phyloP scores from a whole-genome alignment of 495 filamentous ascomycete species.

The Penicillium nucicola region DNA sequence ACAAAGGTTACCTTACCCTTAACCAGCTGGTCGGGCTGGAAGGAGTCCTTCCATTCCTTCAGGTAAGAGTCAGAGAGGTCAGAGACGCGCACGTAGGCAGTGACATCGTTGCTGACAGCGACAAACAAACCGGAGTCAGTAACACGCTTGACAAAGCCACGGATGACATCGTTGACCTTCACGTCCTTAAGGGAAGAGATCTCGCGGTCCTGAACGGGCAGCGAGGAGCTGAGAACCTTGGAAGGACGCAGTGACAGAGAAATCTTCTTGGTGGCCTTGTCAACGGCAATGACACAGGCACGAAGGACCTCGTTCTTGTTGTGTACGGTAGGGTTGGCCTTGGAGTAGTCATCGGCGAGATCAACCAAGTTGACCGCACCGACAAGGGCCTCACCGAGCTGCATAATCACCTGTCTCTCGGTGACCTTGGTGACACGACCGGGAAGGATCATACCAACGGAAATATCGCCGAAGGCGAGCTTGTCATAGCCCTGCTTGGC shows the following conservation, averaged over 20 bases:
- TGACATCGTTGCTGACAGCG: slow-evolving; percentile 71
- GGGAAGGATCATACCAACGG: slow-evolving; percentile 73
- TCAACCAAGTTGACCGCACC: slow-evolving; percentile 75
- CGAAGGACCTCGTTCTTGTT: slow-evolving; percentile 82
- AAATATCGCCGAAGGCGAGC: slow-evolving; percentile 64
- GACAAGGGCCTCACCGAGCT: slow-evolving; percentile 72
- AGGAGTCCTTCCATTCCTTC: slow-evolving; percentile 93
- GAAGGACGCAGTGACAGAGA: slow-evolving; percentile 82
- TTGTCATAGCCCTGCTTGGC: slow-evolving; percentile 57
- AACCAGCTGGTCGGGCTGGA: slow-evolving; percentile 82
- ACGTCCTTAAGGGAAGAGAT: slow-evolving; percentile 65
- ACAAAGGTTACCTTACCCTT: slow-evolving; percentile 76
- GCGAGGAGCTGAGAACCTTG: slow-evolving; percentile 78
- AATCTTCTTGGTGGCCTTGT: slow-evolving; percentile 78
- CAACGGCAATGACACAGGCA: slow-evolving; percentile 76
- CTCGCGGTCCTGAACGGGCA: slow-evolving; percentile 79
- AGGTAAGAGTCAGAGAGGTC: slow-evolving; percentile 87
- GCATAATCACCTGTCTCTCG: slow-evolving; percentile 78
- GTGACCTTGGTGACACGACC: slow-evolving; percentile 81
- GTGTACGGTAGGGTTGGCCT: slow-evolving; percentile 64
- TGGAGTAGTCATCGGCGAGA: slow-evolving; percentile 78
- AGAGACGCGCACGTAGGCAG: slow-evolving; percentile 74
- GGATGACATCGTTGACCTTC: slow-evolving; percentile 72
- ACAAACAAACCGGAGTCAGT: slow-evolving; percentile 86
- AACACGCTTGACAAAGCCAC: slow-evolving; percentile 86